Percentiles rank a stretch among this genome's conserved stretches.
Conservation (phyloP, 202 grass and related monocot species). For the Bolboschoenoplectus hybrid region DNA sequence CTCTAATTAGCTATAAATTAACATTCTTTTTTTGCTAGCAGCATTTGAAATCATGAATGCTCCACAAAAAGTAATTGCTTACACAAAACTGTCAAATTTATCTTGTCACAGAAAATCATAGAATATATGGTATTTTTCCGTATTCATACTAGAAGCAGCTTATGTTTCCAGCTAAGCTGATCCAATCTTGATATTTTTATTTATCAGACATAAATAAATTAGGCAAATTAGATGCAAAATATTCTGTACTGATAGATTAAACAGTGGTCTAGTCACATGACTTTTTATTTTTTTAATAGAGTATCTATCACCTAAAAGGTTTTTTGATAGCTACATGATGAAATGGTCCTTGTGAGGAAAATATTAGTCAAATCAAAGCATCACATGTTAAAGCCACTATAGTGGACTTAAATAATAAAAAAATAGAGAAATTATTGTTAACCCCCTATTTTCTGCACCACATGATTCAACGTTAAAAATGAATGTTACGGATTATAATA, state of each 20-base stretch:
- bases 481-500: too few species aligned
- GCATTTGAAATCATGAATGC: not conserved
- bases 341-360: slow-evolving; percentile 32
- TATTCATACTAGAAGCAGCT: slow-evolving; percentile 15
- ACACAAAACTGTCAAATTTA: not conserved
- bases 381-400: slow-evolving; percentile 32
- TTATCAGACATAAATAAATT: slow-evolving; percentile 34
- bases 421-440: not conserved
- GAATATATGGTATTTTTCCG: not conserved
- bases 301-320: slow-evolving; percentile 35
- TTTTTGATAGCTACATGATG: slow-evolving; percentile 1
- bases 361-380: slow-evolving; percentile 45
- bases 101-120: slow-evolving; percentile 14
- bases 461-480: too few species aligned
- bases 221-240: slow-evolving; percentile 36
- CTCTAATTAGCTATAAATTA: not conserved
- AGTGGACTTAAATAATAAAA: slow-evolving; percentile 5
- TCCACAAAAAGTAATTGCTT: not conserved
- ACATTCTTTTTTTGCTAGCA: not conserved
- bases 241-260: slow-evolving; percentile 20
- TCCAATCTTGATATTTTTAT: slow-evolving; percentile 39
- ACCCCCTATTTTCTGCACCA: too few species aligned
- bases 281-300: not conserved
- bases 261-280: slow-evolving; percentile 41
- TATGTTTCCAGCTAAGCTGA: slow-evolving; percentile 38